phyloP scores from a whole-genome alignment of 306 rosid genomes.

The Acacia crassicarpa region DNA sequence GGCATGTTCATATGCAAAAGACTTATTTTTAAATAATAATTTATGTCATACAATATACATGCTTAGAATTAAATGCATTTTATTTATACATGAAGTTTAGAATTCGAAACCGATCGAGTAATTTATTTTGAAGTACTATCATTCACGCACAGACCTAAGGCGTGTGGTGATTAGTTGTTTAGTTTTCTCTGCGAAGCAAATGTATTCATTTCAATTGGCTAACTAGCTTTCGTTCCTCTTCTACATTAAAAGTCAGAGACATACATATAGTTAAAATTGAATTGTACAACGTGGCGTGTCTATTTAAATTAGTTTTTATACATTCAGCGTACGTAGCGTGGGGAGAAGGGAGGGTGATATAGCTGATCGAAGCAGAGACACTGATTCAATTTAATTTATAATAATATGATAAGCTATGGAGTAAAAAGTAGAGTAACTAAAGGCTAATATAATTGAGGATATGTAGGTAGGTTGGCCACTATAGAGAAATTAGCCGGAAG shows the following conservation, averaged over 20 bases:
- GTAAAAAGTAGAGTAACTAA: neutral
- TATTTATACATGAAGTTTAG: no score
- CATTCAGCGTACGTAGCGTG: conserved; percentile 3
- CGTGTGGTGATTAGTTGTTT: no score
- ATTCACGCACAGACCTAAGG: no score
- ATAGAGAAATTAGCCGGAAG: neutral
- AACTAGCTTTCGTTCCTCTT: neutral
- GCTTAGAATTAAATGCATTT: no score
- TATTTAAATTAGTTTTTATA: neutral
- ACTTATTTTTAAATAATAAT: no score
- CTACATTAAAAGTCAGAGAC: neutral
- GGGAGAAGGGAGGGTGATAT: conserved; percentile 13
- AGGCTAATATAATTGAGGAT: neutral
- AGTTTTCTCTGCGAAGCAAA: neutral
- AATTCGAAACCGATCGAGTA: no score
- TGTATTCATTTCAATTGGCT: neutral
- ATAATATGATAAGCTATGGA: neutral
- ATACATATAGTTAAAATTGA: conserved; percentile 27
- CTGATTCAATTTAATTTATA: conserved; percentile 20
- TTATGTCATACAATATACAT: no score
- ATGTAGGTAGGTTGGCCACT: neutral
- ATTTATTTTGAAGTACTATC: no score
- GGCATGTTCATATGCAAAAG: no score
- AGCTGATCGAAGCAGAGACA: conserved; percentile 5
- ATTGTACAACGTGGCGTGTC: conserved; percentile 15